A percentile compares a stretch with the other conserved stretches of the same genome.
Conservation (phyloP, 1,284 basidiomycete species). For the Golubevia sp. region DNA sequence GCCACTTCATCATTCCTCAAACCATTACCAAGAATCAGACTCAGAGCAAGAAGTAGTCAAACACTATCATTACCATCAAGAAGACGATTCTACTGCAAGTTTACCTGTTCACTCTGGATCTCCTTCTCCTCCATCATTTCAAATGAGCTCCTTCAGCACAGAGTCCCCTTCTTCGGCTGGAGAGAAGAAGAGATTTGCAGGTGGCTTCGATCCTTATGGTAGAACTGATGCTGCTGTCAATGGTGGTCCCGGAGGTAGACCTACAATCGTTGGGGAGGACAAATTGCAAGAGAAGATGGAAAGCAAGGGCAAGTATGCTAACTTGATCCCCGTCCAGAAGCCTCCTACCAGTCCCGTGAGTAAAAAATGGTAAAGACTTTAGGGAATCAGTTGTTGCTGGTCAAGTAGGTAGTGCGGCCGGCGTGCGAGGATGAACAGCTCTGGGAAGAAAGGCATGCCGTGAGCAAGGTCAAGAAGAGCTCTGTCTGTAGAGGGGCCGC, state of each 20-base stretch:
- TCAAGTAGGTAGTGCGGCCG: conserved; percentile 32
- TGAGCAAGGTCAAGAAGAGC: not conserved
- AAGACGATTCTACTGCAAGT: not conserved
- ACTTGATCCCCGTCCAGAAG: conserved; percentile 43
- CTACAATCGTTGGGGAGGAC: not conserved
- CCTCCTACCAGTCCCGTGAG: conserved; percentile 27
- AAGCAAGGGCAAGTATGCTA: conserved; percentile 34
- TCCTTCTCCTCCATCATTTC: not conserved
- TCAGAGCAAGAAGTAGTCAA: too few species aligned
- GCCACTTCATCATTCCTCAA: too few species aligned
- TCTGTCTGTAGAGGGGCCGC: too few species aligned
- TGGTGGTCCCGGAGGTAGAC: too few species aligned
- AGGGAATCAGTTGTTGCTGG: conserved; percentile 18
- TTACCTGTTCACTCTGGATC: not conserved
- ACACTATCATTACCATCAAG: not conserved
- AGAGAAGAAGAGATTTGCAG: not conserved
- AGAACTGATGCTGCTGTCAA: not conserved
- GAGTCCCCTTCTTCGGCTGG: not conserved
- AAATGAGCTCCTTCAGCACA: not conserved
- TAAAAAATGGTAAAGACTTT: not conserved
- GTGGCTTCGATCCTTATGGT: not conserved
- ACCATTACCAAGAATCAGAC: too few species aligned
- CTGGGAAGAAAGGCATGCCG: not conserved
- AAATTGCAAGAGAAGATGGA: conserved; percentile 1
- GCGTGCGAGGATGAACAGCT: not conserved